A percentile compares a stretch with the other conserved stretches of the same genome.
Evolutionary conservation across 2,329 filamentous ascomycete genomes (phyloP).

Genomic region (Botryotinia narcissicola): DNA sequence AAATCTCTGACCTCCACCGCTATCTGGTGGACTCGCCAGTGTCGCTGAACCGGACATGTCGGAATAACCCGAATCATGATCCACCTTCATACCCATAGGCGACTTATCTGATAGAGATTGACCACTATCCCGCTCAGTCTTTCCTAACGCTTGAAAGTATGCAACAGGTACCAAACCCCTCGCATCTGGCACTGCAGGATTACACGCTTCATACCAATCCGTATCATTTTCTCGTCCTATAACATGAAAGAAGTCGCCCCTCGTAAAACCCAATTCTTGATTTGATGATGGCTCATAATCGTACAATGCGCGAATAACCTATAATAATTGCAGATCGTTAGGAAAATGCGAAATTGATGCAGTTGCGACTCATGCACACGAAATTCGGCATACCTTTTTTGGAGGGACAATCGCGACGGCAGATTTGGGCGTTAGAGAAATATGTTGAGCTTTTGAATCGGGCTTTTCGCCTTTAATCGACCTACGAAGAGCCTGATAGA

Average conservation of each 20-base stretch:
- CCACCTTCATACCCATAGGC: slow-evolving; percentile 54
- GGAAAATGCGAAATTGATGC: neutral
- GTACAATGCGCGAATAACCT: slow-evolving; percentile 98
- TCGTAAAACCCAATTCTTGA: slow-evolving; percentile 85
- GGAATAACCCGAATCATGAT: slow-evolving; percentile 90
- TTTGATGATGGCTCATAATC: slow-evolving; percentile 76
- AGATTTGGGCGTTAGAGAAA: slow-evolving; percentile 68
- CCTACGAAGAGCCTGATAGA: slow-evolving; percentile 57
- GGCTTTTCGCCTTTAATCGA: slow-evolving; percentile 71
- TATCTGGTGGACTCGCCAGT: slow-evolving; percentile 34
- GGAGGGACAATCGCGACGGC: slow-evolving; percentile 68
- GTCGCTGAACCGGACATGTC: slow-evolving; percentile 47
- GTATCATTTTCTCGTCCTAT: slow-evolving; percentile 91
- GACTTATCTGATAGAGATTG: slow-evolving; percentile 56
- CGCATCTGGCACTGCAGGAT: slow-evolving; percentile 81
- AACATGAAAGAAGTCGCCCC: slow-evolving; percentile 97
- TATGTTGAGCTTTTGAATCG: slow-evolving; percentile 54
- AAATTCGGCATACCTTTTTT: slow-evolving; percentile 58
- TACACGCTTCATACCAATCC: slow-evolving; percentile 99
- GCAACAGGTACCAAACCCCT: slow-evolving; percentile 89
- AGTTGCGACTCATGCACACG: slow-evolving; percentile 18
- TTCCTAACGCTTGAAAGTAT: slow-evolving; percentile 89
- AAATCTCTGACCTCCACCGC: slow-evolving; percentile 38
- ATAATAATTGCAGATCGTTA: slow-evolving; percentile 22
- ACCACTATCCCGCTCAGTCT: slow-evolving; percentile 85